These are phyloP conservation scores for Cryptosporidium bovis DNA, from an alignment of 169 alveolate species.

Conservation along the genomic window DNA sequence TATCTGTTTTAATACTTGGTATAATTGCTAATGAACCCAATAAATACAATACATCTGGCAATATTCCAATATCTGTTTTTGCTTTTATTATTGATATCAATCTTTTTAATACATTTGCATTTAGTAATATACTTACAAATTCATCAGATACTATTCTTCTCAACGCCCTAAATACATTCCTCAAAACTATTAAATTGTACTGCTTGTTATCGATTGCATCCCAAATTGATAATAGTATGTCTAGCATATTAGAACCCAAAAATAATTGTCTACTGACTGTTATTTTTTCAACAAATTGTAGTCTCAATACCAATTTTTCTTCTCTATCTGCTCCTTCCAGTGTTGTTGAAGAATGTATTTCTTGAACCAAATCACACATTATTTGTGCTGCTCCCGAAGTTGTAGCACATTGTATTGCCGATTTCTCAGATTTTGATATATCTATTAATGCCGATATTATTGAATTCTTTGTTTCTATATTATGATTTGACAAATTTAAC, in stretches of 20 bases:
- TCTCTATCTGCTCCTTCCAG: neutral
- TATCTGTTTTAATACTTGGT: slow-evolving; percentile 82
- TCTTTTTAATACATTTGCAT: slow-evolving; percentile 81
- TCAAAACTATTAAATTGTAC: slow-evolving; percentile 78
- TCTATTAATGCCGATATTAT: slow-evolving; percentile 22
- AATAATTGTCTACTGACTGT: slow-evolving; percentile 86
- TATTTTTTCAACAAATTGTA: slow-evolving; percentile 82
- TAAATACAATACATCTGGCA: slow-evolving; percentile 87
- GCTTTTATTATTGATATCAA: slow-evolving; percentile 74
- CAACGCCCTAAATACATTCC: slow-evolving; percentile 87
- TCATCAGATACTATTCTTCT: slow-evolving; percentile 87
- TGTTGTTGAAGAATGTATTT: slow-evolving; percentile 16
- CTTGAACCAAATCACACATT: slow-evolving; percentile 35
- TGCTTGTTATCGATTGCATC: slow-evolving; percentile 83
- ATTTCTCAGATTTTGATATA: slow-evolving; percentile 37
- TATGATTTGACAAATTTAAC: slow-evolving; percentile 7
- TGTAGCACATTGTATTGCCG: slow-evolving; percentile 73
- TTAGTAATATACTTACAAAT: slow-evolving; percentile 82
- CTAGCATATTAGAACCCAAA: slow-evolving; percentile 81
- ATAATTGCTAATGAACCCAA: slow-evolving; percentile 87
- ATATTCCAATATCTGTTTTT: slow-evolving; percentile 80
- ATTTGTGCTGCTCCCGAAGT: slow-evolving; percentile 50
- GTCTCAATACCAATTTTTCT: slow-evolving; percentile 5
- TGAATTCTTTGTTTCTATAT: slow-evolving; percentile 14
- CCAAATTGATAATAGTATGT: slow-evolving; percentile 83